Conservation (phyloP, 1,284 basidiomycete species). For the Pseudozyma sp. region DNA sequence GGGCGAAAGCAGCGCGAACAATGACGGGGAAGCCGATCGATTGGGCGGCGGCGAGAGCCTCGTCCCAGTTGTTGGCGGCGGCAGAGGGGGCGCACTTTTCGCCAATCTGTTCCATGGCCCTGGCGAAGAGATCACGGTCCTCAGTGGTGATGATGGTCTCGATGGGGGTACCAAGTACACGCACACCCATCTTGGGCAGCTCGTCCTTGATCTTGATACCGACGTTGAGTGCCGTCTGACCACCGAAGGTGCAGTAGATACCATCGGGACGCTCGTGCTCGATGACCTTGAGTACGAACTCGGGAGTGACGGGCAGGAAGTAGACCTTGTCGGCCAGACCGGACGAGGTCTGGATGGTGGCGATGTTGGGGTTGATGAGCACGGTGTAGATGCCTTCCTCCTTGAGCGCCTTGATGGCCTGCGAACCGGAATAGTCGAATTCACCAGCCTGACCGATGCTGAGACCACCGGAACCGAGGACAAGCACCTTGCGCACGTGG, state of each 20-base stretch:
- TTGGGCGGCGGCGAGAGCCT: constrained; percentile 85
- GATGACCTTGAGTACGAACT: constrained; percentile 97
- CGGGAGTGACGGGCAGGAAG: constrained; percentile 96
- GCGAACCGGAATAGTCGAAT: constrained; percentile 98
- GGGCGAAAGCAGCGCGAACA: constrained; percentile 93
- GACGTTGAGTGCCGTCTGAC: constrained; percentile 96
- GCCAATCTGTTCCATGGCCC: constrained; percentile 94
- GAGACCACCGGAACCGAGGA: constrained; percentile 96
- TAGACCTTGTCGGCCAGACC: constrained; percentile 99
- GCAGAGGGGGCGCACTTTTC: constrained; percentile 93
- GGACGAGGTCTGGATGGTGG: constrained; percentile 98
- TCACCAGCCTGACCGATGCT: constrained; percentile 99
- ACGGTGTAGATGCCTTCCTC: constrained; percentile 99
- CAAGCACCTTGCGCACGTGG: constrained; percentile 88
- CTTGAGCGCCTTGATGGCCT: constrained; percentile 98
- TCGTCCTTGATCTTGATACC: constrained; percentile 98
- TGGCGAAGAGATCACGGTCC: constrained; percentile 92
- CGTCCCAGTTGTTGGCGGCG: constrained; percentile 77
- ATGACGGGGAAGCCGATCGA: constrained; percentile 96
- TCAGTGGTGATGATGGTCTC: constrained; percentile 97
- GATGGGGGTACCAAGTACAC: constrained; percentile 95
- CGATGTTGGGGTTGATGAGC: constrained; percentile 96
- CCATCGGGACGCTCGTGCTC: constrained; percentile 98
- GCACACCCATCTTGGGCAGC: constrained; percentile 81
- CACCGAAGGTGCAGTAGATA: constrained; percentile 98